Conservation (phyloP, 2,329 filamentous ascomycete species). For the Microthyrium microscopicum region DNA sequence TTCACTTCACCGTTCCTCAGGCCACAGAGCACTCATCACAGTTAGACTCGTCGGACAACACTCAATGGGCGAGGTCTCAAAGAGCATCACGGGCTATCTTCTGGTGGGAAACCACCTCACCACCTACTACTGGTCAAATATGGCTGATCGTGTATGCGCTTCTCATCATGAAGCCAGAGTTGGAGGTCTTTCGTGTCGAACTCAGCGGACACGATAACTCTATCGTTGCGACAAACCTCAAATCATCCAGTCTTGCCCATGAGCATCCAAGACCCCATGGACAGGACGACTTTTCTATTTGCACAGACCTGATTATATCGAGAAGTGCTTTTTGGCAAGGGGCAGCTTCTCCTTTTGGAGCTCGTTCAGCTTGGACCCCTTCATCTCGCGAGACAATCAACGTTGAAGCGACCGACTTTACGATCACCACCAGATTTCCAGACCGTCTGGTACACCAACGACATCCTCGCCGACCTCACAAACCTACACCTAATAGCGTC, state of each 20-base stretch:
- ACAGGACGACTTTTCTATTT: too few species aligned
- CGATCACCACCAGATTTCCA: conserved; percentile 31
- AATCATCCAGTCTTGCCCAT: conserved; percentile 1
- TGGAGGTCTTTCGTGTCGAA: conserved; percentile 3
- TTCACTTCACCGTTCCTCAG: not conserved
- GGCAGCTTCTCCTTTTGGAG: conserved; percentile 24
- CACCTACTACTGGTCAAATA: conserved; percentile 5
- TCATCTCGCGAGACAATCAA: conserved; percentile 14
- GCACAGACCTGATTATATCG: conserved; percentile 2
- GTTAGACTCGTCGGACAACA: conserved; percentile 4
- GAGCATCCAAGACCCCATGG: conserved; percentile 6
- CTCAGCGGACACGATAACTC: conserved; percentile 1
- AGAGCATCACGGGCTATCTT: conserved; percentile 4
- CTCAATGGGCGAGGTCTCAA: conserved; percentile 2
- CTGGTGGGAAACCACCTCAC: not conserved
- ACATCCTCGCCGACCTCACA: conserved; percentile 55
- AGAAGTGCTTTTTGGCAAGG: conserved; percentile 25
- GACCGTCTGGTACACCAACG: conserved; percentile 38
- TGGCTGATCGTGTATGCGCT: conserved; percentile 6
- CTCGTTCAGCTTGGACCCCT: conserved; percentile 22
- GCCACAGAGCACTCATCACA: not conserved
- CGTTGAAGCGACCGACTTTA: conserved; percentile 23
- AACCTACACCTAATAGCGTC: conserved; percentile 52
- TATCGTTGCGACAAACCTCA: conserved; percentile 1
- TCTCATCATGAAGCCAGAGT: conserved; percentile 2